A percentile compares a stretch with the other conserved stretches of the same genome.
Conservation (phyloP, 2,329 filamentous ascomycete genomes). For the Hypoxylon sp. region DNA sequence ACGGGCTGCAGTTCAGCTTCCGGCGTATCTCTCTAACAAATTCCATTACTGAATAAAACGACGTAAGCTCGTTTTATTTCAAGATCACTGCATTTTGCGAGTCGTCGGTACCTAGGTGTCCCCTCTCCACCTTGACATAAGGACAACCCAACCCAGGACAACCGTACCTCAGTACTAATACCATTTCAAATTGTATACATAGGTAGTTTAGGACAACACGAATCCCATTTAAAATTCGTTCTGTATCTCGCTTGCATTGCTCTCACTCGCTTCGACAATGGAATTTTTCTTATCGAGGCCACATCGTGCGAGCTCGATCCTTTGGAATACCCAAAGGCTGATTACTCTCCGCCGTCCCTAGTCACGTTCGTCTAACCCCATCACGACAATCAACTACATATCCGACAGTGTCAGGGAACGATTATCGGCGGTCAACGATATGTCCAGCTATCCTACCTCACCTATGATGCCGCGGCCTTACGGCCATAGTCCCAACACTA, state of each 20-base stretch:
- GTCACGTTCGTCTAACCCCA: neutral
- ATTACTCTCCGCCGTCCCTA: slow-evolving; percentile 9
- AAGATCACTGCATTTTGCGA: neutral
- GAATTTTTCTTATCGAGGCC: slow-evolving; percentile 18
- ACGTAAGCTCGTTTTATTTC: neutral
- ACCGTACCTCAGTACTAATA: slow-evolving; percentile 15
- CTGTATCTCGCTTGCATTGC: slow-evolving; percentile 1
- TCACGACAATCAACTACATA: slow-evolving; percentile 9
- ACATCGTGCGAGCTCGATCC: slow-evolving; percentile 9
- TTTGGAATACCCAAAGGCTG: slow-evolving; percentile 15
- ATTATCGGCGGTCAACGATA: slow-evolving; percentile 13
- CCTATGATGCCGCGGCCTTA: slow-evolving; percentile 7
- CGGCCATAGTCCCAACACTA: neutral
- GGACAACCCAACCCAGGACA: slow-evolving; percentile 14
- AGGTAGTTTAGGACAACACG: slow-evolving; percentile 33
- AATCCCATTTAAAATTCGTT: slow-evolving; percentile 6
- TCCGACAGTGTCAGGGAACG: neutral
- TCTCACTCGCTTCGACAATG: slow-evolving; percentile 25
- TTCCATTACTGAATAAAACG: slow-evolving; percentile 13
- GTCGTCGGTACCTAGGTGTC: neutral
- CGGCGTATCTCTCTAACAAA: neutral
- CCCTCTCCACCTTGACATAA: slow-evolving; percentile 4
- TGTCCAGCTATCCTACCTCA: slow-evolving; percentile 20
- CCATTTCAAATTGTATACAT: slow-evolving; percentile 5
- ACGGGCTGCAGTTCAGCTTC: slow-evolving; percentile 2